Evolutionary conservation across 1,284 basidiomycete species (phyloP), one percentile per base, ranked within the genome.

Genomic region (Neolentinus lepideus): DNA sequence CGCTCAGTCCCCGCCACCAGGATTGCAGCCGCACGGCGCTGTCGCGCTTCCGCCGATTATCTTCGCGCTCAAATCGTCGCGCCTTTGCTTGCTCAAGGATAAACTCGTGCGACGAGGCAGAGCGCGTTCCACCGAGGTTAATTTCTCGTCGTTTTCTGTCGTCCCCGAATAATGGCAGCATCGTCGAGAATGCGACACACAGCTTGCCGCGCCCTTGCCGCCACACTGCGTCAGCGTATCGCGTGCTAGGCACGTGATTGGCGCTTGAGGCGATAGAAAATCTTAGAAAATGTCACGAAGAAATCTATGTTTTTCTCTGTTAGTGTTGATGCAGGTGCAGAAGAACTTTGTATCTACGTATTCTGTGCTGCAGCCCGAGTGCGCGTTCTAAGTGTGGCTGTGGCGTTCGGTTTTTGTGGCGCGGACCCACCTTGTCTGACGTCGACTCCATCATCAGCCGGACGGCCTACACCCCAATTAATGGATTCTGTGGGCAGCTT

Each of bases 121-220:
- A 69, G 0, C 76, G 77, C 0, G 75, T 66, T 2, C 85, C 85
- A n/a, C 90, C 90, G 29, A 92, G 78, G 66, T 92, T 92, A 62
- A 92, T 92, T 59, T 81, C 76, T 27, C 81, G 76, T 57, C 75
- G 68, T 48, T 65, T 63, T 53, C 63, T 65, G 24, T 77, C 77
- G 58, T 78, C 75, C 11, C 71, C 74, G 61, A 83, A 81, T 33
- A 76, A 60, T 1, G 73, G 66, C 27, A 68, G 58, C 50, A 64
- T 63, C 6, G 29, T 31, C 29, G 4, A 31, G 29, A 12, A 31
- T 31, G 29, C 29, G 12, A 12, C 12, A 31, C 29, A 31, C 29
- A 12, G 12, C 6, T 31, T 12, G 29, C n/a, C n/a, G n/a, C n/a
- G 12, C 29, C 29, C 12, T 31, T 31, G 29, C 29, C 4, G 29